phyloP scores from a whole-genome alignment of 768 basidiomycete genomes.

The Mrakia frigida region DNA sequence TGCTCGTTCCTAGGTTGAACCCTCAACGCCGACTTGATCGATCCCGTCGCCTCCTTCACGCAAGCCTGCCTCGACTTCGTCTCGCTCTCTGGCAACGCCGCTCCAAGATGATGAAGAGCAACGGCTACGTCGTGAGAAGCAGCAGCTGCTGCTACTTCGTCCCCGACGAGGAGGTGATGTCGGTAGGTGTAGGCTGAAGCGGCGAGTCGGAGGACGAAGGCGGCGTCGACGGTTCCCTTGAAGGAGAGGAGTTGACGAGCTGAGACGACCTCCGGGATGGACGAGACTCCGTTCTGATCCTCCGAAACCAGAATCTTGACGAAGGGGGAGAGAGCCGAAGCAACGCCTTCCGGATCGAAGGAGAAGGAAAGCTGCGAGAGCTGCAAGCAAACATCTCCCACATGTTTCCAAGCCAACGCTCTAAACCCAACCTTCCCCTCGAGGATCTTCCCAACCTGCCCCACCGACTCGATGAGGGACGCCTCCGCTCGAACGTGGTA shows the following conservation, averaged over 20 bases:
- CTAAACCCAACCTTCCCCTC: slow-evolving; percentile 60
- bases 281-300: slow-evolving; percentile 30
- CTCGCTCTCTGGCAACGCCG: slow-evolving; percentile 42
- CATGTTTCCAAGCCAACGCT: slow-evolving; percentile 70
- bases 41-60: slow-evolving; percentile 18
- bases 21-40: slow-evolving; percentile 47
- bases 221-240: slow-evolving; percentile 22
- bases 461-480: slow-evolving; percentile 63
- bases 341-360: slow-evolving; percentile 45
- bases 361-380: slow-evolving; percentile 57
- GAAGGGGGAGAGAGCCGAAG: slow-evolving; percentile 34
- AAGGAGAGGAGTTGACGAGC: slow-evolving; percentile 34
- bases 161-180: slow-evolving; percentile 37
- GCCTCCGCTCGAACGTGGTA: slow-evolving; percentile 68
- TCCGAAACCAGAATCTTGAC: slow-evolving; percentile 32
- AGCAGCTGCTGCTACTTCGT: slow-evolving; percentile 53
- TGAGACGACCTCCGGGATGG: slow-evolving; percentile 36
- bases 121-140: slow-evolving; percentile 71
- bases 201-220: slow-evolving; percentile 37
- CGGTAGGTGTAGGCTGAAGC: slow-evolving; percentile 44
- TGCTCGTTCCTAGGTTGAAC: slow-evolving; percentile 63
- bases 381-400: slow-evolving; percentile 68
- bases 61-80: slow-evolving; percentile 58
- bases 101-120: slow-evolving; percentile 54
- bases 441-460: slow-evolving; percentile 52